A percentile compares a stretch with the other conserved stretches of the same genome.
phyloP scores from a whole-genome alignment of 1,284 basidiomycete species.

The Naganishia sp. region DNA sequence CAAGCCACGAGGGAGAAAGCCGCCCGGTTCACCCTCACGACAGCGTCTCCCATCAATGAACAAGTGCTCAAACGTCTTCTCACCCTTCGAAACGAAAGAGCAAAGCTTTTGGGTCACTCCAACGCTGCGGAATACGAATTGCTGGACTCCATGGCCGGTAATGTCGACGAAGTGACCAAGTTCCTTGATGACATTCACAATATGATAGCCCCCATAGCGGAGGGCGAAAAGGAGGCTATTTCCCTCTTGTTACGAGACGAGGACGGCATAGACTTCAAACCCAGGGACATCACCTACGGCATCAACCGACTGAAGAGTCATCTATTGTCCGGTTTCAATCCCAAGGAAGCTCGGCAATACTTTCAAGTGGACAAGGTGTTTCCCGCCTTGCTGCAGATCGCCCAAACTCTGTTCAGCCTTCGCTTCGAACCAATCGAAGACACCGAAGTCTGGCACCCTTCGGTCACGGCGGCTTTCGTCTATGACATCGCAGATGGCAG shows the following conservation, averaged over 20 bases:
- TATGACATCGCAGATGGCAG: not conserved
- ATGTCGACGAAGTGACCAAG: not conserved
- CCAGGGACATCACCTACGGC: constrained; percentile 5
- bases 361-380: not conserved
- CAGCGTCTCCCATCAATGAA: constrained; percentile 2
- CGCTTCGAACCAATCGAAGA: not conserved
- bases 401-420: constrained; percentile 6
- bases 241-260: constrained; percentile 3
- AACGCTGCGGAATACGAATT: constrained; percentile 3
- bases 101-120: not conserved
- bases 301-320: not conserved
- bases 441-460: constrained; percentile 5
- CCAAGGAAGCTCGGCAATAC: not conserved
- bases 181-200: constrained; percentile 11
- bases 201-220: constrained; percentile 1
- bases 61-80: constrained; percentile 1
- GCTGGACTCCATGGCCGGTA: not conserved
- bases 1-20: constrained; percentile 7
- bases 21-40: not conserved
- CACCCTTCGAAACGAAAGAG: not conserved
- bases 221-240: constrained; percentile 2
- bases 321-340: constrained; percentile 3
- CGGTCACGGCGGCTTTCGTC: not conserved
- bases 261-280: not conserved
- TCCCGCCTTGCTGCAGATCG: constrained; percentile 4